These are phyloP conservation scores for Arthrobotrys sinensis DNA, from an alignment of 2,329 filamentous ascomycete species.

Conservation along the genomic window DNA sequence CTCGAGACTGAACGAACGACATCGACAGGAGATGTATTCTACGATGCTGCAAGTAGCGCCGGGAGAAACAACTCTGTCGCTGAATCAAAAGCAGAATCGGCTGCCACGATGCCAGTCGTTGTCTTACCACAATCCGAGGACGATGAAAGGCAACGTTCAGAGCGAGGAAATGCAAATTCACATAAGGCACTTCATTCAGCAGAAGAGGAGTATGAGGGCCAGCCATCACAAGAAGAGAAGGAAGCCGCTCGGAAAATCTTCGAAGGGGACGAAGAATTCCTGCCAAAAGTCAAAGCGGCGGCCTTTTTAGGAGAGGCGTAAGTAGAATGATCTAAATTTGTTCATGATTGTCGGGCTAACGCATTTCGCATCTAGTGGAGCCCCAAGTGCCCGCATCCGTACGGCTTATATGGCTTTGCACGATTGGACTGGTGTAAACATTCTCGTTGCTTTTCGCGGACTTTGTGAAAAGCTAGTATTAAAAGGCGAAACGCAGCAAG, in stretches of 20 bases:
- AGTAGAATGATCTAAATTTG: constrained; percentile 39
- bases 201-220: constrained; percentile 53
- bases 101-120: constrained; percentile 41
- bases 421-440: constrained; percentile 85
- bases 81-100: constrained; percentile 36
- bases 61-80: constrained; percentile 47
- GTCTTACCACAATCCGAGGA: constrained; percentile 59
- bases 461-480: constrained; percentile 86
- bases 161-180: constrained; percentile 27
- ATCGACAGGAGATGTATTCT: constrained; percentile 54
- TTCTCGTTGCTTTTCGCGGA: constrained; percentile 82
- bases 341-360: constrained; percentile 55
- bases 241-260: constrained; percentile 86
- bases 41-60: constrained; percentile 41
- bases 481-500: constrained; percentile 94
- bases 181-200: constrained; percentile 30
- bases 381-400: constrained; percentile 72
- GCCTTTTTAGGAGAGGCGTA: constrained; percentile 84
- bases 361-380: constrained; percentile 65
- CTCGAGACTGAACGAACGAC: constrained; percentile 49
- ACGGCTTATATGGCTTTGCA: constrained; percentile 93
- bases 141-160: constrained; percentile 50
- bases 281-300: constrained; percentile 83
- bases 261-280: constrained; percentile 85
- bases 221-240: constrained; percentile 77